Evolutionary conservation across 371 early-diverging fungal species (phyloP).

Genomic region (Sporodiniella umbellata): DNA sequence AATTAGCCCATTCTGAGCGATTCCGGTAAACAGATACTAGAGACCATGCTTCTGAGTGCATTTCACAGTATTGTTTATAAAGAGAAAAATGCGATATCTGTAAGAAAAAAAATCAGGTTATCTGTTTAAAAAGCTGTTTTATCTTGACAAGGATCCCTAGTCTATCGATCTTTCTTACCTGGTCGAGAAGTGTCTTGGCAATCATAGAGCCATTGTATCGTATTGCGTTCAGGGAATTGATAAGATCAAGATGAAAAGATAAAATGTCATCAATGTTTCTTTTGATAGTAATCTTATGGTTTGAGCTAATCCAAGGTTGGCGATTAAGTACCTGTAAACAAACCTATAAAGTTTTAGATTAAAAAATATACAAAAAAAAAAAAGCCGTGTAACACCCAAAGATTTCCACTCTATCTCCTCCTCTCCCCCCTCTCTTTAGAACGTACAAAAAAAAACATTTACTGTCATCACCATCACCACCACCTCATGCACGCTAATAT

Average conservation of each 20-base stretch:
- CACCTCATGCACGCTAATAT: no score
- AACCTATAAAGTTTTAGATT: constrained; percentile 12
- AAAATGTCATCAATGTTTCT: constrained; percentile 38
- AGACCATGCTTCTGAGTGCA: constrained; percentile 35
- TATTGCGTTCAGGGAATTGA: background rate
- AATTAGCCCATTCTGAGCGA: constrained; percentile 39
- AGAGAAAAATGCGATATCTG: constrained; percentile 33
- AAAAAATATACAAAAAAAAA: background rate
- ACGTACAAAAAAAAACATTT: no score
- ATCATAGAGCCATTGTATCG: constrained; percentile 12
- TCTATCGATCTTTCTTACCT: no score
- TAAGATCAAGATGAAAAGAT: constrained; percentile 31
- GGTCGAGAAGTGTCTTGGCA: constrained; percentile 35
- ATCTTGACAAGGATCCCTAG: no score
- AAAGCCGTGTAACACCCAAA: background rate
- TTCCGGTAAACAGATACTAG: constrained; percentile 35
- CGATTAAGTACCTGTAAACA: constrained; percentile 27
- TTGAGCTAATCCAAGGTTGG: constrained; percentile 34
- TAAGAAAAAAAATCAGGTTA: background rate
- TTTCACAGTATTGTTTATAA: constrained; percentile 41
- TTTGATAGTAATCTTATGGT: constrained; percentile 29
- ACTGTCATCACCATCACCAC: no score
- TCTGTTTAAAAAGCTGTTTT: no score
- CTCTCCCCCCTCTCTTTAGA: no score
- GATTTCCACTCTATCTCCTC: no score